Percentiles rank a stretch among this genome's conserved stretches.
Evolutionary conservation across 2,329 filamentous ascomycete genomes (phyloP).

Genomic region (Arthrobotrys sphaeroides): DNA sequence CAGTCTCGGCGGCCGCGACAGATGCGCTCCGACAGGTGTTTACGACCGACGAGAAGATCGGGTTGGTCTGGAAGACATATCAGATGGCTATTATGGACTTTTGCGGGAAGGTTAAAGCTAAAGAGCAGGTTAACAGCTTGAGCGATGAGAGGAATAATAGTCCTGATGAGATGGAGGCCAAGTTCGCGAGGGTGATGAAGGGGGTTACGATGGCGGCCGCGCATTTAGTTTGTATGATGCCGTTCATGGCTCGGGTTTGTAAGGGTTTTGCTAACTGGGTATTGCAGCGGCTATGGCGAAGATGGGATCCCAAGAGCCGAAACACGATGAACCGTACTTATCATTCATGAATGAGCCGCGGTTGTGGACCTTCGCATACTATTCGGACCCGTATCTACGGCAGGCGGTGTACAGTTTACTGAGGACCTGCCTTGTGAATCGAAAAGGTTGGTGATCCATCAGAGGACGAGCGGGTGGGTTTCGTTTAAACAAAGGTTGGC

Average conservation of each 20-base stretch:
- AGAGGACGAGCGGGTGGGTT: constrained; percentile 50
- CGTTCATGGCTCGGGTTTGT: background rate
- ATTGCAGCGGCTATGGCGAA: constrained; percentile 46
- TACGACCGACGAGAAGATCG: constrained; percentile 79
- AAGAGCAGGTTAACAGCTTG: constrained; percentile 81
- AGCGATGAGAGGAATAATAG: constrained; percentile 89
- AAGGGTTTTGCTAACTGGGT: constrained; percentile 58
- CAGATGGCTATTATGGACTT: constrained; percentile 83
- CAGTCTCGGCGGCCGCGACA: constrained; percentile 77
- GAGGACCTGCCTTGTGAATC: constrained; percentile 65
- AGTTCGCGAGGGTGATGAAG: constrained; percentile 81
- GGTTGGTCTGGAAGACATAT: constrained; percentile 80
- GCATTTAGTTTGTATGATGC: constrained; percentile 65
- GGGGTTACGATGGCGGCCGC: constrained; percentile 68
- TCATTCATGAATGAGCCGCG: constrained; percentile 72
- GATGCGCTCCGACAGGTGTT: constrained; percentile 81
- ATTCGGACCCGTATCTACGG: constrained; percentile 69
- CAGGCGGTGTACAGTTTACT: constrained; percentile 69
- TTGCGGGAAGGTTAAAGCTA: constrained; percentile 77
- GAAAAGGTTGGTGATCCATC: constrained; percentile 60
- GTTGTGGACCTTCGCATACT: constrained; percentile 69
- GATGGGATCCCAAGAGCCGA: constrained; percentile 66
- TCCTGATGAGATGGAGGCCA: constrained; percentile 82
- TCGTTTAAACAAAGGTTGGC: constrained; percentile 22
- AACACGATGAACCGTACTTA: constrained; percentile 71